Evolutionary conservation across 2,329 filamentous ascomycete species (phyloP), one percentile per base, ranked within the genome.

Genomic region (Epichloe gansuensis): DNA sequence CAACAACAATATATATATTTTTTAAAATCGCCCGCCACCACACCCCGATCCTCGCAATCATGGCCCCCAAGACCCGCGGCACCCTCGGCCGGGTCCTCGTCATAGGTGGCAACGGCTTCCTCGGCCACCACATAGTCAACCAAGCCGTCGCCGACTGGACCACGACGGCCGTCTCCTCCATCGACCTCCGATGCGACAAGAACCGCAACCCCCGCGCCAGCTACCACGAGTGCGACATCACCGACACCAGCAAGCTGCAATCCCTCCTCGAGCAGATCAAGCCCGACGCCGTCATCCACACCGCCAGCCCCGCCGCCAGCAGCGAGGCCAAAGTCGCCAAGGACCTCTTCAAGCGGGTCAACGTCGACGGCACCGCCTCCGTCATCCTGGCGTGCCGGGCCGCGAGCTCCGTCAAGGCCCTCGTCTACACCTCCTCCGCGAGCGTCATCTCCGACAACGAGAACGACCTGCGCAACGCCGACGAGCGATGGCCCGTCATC

Each of bases 371-470:
- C 49, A 96, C 93, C 13, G 75, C 75, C 57, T 82, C 85, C 58
- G 78, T 96, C 47, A 73, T 97, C 51, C 80, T 84, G 38, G 87
- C 87, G 15, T 85, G 85, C 60, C 77, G 78, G 63, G 73, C 78
- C 58, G 21, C 23, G 36, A 21, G 13, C 27, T 41, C 38, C 56
- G 89, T 91, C 61, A 87, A 83, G 69, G 87, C 80, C 0, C 81
- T 97, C 57, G 87, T 97, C 46, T 95, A 91, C 70, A 97, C 91
- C 17, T 93, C 87, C 67, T 93, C 86, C 51, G 86, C 87, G 50
- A 94, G 89, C 55, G 85, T 95, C 55, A 75, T 95, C 57, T 85
- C 87, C 64, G 89, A 97, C 69, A 90, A 90, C 59, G 73, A 76
- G 55, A 79, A 72, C 55, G 87, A 95, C 65, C 77, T 94, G 65